Conservation (phyloP, 805 yeast species). For the Saccharomycopsis sp. region DNA sequence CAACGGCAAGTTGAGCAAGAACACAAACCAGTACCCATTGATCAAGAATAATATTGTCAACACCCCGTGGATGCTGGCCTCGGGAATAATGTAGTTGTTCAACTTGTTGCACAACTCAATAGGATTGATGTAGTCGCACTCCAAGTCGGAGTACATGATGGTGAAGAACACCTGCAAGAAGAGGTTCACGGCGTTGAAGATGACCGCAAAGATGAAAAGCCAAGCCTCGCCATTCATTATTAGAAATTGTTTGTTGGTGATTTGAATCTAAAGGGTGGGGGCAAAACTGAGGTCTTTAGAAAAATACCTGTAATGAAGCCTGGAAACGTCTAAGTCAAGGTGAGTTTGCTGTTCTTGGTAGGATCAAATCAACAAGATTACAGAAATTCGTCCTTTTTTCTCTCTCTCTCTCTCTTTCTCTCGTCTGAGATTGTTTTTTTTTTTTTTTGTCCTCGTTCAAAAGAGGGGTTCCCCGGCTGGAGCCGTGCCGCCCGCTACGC, state of each 20-base stretch:
- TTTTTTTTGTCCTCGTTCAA: too few relatives aligned
- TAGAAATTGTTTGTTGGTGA: neutral
- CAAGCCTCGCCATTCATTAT: constrained; percentile 41
- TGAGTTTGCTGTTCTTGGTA: too few relatives aligned
- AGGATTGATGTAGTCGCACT: constrained; percentile 94
- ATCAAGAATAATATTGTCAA: constrained; percentile 62
- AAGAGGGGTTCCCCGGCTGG: too few relatives aligned
- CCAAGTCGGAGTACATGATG: constrained; percentile 90
- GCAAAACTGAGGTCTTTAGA: neutral
- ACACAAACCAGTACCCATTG: constrained; percentile 88
- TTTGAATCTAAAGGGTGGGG: too few relatives aligned
- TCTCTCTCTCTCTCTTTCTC: too few relatives aligned
- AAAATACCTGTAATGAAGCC: neutral
- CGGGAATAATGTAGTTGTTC: constrained; percentile 84
- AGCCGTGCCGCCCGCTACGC: too few relatives aligned
- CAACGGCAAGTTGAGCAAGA: constrained; percentile 75
- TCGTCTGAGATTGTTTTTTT: too few relatives aligned
- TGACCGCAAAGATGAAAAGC: constrained; percentile 67
- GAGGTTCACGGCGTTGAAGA: constrained; percentile 78
- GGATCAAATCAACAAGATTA: too few relatives aligned
- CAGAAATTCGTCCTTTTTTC: too few relatives aligned
- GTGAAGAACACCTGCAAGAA: constrained; percentile 92
- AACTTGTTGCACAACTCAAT: constrained; percentile 90
- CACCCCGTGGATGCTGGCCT: constrained; percentile 73
- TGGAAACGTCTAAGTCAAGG: too few relatives aligned